Percentiles rank a stretch among this genome's conserved stretches.
Evolutionary conservation across 768 basidiomycete species (phyloP).

Genomic region (Fomitopsis serialis): DNA sequence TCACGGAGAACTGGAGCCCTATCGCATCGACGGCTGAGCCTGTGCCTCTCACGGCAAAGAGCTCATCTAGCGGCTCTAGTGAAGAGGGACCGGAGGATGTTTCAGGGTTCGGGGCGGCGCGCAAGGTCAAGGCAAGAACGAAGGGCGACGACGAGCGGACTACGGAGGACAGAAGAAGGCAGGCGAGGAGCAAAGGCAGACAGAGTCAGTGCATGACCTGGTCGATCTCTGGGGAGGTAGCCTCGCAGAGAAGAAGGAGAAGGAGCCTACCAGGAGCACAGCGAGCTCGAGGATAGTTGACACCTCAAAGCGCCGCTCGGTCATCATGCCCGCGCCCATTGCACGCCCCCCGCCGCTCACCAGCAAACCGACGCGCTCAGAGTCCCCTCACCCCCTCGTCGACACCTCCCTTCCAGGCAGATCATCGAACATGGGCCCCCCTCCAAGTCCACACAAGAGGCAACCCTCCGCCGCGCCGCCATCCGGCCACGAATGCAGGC

Average conservation of each 20-base stretch:
- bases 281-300: not conserved
- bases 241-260: slow-evolving; percentile 23
- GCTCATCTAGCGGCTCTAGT: slow-evolving; percentile 45
- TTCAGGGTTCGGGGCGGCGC: slow-evolving; percentile 37
- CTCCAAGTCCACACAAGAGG: slow-evolving; percentile 24
- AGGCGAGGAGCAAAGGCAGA: slow-evolving; percentile 43
- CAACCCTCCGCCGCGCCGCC: slow-evolving; percentile 18
- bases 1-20: slow-evolving; percentile 46
- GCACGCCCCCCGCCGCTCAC: slow-evolving; percentile 13
- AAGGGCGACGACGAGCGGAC: not conserved
- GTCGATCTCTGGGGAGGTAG: slow-evolving; percentile 73
- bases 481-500: slow-evolving; percentile 11
- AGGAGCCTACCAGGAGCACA: slow-evolving; percentile 1
- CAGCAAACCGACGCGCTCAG: slow-evolving; percentile 6
- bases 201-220: slow-evolving; percentile 83
- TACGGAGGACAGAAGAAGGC: slow-evolving; percentile 17
- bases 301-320: slow-evolving; percentile 11
- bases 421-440: slow-evolving; percentile 7
- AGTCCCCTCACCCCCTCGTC: slow-evolving; percentile 13
- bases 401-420: not conserved
- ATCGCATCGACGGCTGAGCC: slow-evolving; percentile 24
- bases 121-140: slow-evolving; percentile 31
- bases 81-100: slow-evolving; percentile 51
- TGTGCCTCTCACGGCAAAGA: not conserved
- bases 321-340: slow-evolving; percentile 17